Evolutionary conservation across 1,139 yeast genomes (phyloP), one percentile per base, ranked within the genome.

Genomic region (Keqinozyma sinolaborantium): DNA sequence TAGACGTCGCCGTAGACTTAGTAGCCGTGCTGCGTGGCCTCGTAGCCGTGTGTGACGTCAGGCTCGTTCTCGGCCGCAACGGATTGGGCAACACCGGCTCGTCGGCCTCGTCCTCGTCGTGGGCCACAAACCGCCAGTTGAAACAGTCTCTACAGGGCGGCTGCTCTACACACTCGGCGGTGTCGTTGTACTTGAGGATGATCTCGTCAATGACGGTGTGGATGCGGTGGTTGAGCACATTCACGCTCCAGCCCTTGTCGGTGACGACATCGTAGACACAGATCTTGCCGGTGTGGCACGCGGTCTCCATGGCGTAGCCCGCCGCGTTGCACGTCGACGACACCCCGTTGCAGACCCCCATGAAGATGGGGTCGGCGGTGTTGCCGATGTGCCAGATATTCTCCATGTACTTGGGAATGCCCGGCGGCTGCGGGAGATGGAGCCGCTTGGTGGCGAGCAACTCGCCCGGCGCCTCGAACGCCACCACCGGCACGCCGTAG

Each of bases 331-430:
- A 92, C 3, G 92, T 60, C 1, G 95, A 83, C 6, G 94, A 80
- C 1, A 95, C 95, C 4, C 99, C 99, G 51, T 86, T 88, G 56
- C 98, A 92, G 5, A 87, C 90, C 0, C 99, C 99, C 95, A 90
- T 84, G 50, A 71, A 92, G 4, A 92, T 85, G 1, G 99, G 99
- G 53, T 92, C 99, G 0, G 96, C 98, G 1, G 95, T 92, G 53
- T 92, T 92, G 5, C 98, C 98, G 53, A 92, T 64, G 53, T 94
- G 97, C 95, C 95, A 92, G 13, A 94, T 75, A 44, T 87, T 83
- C 48, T 90, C 97, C 57, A 76, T 64, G 50, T 81, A 75, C 12
- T 69, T 61, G 0, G 97, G 95, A 13, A 87, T 56, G 1, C 96
- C 96, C 0, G 98, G 98, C 2, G 97, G 95, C 59, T 75, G 73